Conservation (phyloP, 768 basidiomycete species). For the Arthromyces matolae region DNA sequence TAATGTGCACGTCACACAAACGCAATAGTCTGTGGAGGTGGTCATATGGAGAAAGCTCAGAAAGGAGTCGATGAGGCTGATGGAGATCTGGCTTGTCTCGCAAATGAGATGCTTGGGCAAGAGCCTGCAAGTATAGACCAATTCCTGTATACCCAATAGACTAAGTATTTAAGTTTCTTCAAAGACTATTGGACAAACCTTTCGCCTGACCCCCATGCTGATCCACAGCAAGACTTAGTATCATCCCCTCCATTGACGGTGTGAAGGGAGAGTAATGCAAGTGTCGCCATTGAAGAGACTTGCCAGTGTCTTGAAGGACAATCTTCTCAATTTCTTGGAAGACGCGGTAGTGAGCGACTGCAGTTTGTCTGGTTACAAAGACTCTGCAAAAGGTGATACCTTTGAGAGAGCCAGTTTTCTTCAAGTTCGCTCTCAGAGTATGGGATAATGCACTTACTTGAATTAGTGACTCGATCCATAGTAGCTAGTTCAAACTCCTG, state of each 20-base stretch:
- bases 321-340: slow-evolving; percentile 18
- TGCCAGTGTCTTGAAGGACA: slow-evolving; percentile 19
- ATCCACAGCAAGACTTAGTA: slow-evolving; percentile 16
- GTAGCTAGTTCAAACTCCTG: too few species aligned
- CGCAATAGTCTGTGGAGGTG: slow-evolving; percentile 20
- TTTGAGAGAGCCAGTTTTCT: too few species aligned
- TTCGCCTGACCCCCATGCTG: slow-evolving; percentile 23
- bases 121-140: slow-evolving; percentile 19
- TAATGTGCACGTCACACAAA: slow-evolving; percentile 18
- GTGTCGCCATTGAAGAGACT: slow-evolving; percentile 18
- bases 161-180: not conserved
- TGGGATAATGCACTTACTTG: too few species aligned
- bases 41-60: slow-evolving; percentile 16
- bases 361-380: slow-evolving; percentile 17
- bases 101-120: not conserved
- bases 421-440: too few species aligned
- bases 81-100: slow-evolving; percentile 15
- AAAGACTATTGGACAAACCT: slow-evolving; percentile 16
- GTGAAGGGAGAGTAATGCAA: slow-evolving; percentile 10
- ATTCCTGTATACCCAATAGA: slow-evolving; percentile 15
- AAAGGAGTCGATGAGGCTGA: slow-evolving; percentile 11
- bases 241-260: slow-evolving; percentile 10
- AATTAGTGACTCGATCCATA: too few species aligned
- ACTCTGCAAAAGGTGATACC: slow-evolving; percentile 19
- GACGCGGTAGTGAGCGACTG: slow-evolving; percentile 16